Base-by-base conservation (phyloP, 495 filamentous ascomycete species). In the Talaromyces proteolyticus region DNA sequence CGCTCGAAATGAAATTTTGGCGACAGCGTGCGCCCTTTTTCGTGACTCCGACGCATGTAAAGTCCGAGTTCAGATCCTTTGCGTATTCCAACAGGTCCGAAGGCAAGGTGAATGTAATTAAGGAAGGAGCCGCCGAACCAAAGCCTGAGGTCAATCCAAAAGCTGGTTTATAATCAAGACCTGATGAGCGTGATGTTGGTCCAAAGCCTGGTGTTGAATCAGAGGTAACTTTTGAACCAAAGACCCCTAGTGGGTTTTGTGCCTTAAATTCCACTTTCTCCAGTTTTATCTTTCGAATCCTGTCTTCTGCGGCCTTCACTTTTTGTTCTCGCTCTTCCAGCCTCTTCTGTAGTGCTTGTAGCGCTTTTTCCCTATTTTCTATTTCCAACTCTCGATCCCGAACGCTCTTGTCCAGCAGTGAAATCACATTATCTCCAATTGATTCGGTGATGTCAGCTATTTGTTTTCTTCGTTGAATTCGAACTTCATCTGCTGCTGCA, bases 41-140 rank as follows among this genome's bases (percentile, higher is more conserved):
- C 14, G 49, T 51, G 17, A 25, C 12, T 37, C 39, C 49, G 49
- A 51, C 44, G 42, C 49, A 51, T 36, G 39, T 51, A 23, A 51
- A 51, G 36, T 19, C 6, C 23, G 22, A 49, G 1, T 40, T 26
- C 4, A 49, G 47, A 16, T 49, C 36, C 8, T 41, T 23, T 10
- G 47, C 29, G 17, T 19, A 49, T 12, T 20, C 20, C 0, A 49
- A 14, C 7, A 49, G 8, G 14, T 49, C 47, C 1, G 20, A 21
- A 24, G 47, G 47, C 11, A 49, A 21, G 21, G 11, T 11, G 18
- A 40, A n/a, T 18, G 39, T 49, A 17, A 38, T n/a, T 10, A 34
- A 34, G 29, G 29, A 14, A 29, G 34, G 20, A 47, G 26, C 26
- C 1, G 14, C 12, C 37, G 44, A 3, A 47, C 20, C 14, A n/a